Conservation (phyloP, 108 stramenopile genomes). For the Chaetoceros muelleri region DNA sequence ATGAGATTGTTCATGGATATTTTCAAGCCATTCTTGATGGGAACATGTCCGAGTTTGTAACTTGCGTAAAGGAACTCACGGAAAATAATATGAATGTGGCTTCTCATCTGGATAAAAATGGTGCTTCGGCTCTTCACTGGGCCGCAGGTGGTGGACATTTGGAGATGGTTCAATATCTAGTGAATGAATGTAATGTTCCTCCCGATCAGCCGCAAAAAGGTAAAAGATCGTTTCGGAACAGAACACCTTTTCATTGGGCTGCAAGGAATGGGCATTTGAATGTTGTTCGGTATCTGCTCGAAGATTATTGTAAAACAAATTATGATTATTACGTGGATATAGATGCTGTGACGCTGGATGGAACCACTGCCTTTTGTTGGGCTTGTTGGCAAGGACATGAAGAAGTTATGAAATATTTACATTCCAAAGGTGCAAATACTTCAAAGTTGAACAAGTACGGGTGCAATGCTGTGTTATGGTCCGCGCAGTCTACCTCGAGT, state of each 20-base stretch:
- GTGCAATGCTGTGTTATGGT: constrained; percentile 78
- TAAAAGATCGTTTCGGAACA: constrained; percentile 65
- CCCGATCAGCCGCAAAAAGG: constrained; percentile 46
- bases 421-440: constrained; percentile 23
- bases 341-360: constrained; percentile 64
- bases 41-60: not conserved
- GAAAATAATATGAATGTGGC: not conserved
- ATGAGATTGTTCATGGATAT: constrained; percentile 22
- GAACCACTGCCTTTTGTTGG: constrained; percentile 83
- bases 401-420: constrained; percentile 41
- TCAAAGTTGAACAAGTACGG: constrained; percentile 54
- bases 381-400: constrained; percentile 80
- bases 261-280: constrained; percentile 69
- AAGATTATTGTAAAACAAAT: not conserved
- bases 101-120: constrained; percentile 40
- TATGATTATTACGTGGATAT: constrained; percentile 27
- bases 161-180: constrained; percentile 43
- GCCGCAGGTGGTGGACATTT: constrained; percentile 67
- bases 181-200: constrained; percentile 38
- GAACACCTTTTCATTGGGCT: constrained; percentile 83
- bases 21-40: not conserved
- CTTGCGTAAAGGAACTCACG: not conserved
- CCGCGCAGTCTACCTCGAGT: constrained; percentile 49
- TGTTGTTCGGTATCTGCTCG: constrained; percentile 50
- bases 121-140: constrained; percentile 60